phyloP scores from a whole-genome alignment of 2,329 filamentous ascomycete genomes.

The Lecanicillium sp. region DNA sequence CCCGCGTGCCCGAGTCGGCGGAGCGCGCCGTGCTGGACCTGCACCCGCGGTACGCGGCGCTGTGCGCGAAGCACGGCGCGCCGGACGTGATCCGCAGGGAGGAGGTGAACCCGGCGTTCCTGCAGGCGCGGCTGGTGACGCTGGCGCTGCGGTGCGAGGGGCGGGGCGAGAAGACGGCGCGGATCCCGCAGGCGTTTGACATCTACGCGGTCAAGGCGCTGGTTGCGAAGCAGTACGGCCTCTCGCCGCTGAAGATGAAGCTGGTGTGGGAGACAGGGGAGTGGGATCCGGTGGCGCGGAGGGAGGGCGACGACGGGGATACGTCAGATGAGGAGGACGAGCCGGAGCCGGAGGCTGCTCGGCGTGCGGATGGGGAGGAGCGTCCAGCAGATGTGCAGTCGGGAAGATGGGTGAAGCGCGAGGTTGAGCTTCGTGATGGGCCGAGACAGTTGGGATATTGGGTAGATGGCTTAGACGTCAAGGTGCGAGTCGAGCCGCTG shows the following conservation, averaged over 20 bases:
- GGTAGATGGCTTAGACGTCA: slow-evolving; percentile 67
- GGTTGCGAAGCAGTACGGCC: slow-evolving; percentile 62
- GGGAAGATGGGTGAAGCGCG: slow-evolving; percentile 65
- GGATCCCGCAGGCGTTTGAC: slow-evolving; percentile 70
- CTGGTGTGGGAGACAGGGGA: slow-evolving; percentile 88
- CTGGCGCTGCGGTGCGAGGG: slow-evolving; percentile 46
- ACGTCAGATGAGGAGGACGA: slow-evolving; percentile 48
- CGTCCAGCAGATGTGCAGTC: slow-evolving; percentile 29
- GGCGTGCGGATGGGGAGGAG: slow-evolving; percentile 21
- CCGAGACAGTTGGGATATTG: slow-evolving; percentile 78
- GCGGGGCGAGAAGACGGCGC: slow-evolving; percentile 28
- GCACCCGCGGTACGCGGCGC: slow-evolving; percentile 66
- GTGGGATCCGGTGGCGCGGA: slow-evolving; percentile 69
- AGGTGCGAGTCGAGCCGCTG: slow-evolving; percentile 59
- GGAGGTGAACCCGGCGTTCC: slow-evolving; percentile 66
- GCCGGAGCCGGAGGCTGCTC: slow-evolving; percentile 17
- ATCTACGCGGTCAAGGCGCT: slow-evolving; percentile 78
- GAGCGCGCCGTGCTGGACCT: slow-evolving; percentile 50
- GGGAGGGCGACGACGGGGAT: slow-evolving; percentile 51
- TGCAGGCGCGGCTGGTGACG: slow-evolving; percentile 70
- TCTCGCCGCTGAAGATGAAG: slow-evolving; percentile 57
- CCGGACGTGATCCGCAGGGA: slow-evolving; percentile 55
- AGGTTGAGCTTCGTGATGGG: slow-evolving; percentile 73
- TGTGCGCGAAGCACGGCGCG: slow-evolving; percentile 72
- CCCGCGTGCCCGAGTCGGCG: slow-evolving; percentile 46